These are phyloP conservation scores for Giardia muris DNA, from an alignment of 208 protist species.

Conservation along the genomic window DNA sequence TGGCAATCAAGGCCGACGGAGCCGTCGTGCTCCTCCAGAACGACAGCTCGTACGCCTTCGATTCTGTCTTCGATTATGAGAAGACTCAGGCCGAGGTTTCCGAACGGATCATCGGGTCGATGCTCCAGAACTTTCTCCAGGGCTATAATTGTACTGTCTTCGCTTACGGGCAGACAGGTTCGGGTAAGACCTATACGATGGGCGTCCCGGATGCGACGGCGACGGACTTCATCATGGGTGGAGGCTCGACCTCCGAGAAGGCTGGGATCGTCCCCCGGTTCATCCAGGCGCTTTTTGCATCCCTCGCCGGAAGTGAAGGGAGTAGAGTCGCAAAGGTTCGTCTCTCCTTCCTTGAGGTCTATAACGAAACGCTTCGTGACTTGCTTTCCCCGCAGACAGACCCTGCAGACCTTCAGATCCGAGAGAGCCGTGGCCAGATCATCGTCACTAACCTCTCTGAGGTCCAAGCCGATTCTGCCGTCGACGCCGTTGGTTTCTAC, in stretches of 20 bases:
- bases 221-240: neutral
- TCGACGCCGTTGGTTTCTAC: neutral
- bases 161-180: conserved; percentile 29
- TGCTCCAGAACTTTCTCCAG: conserved; percentile 20
- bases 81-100: conserved; percentile 2
- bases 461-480: neutral
- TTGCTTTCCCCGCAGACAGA: conserved; percentile 20
- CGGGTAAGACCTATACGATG: conserved; percentile 32
- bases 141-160: conserved; percentile 24
- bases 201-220: neutral
- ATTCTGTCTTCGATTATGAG: neutral
- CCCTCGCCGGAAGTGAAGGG: neutral
- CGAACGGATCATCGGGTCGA: neutral
- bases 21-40: neutral
- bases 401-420: neutral
- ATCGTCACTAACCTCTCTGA: neutral
- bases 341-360: conserved; percentile 17
- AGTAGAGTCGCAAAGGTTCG: neutral
- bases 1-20: neutral
- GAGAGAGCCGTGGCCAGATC: neutral
- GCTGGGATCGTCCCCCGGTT: conserved; percentile 19
- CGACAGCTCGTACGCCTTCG: conserved; percentile 18
- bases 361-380: conserved; percentile 27
- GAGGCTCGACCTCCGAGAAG: neutral
- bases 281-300: neutral